Percentiles rank a stretch among this genome's conserved stretches.
phyloP scores from a whole-genome alignment of 257 asterid species.

The Euphrasia confusa region DNA sequence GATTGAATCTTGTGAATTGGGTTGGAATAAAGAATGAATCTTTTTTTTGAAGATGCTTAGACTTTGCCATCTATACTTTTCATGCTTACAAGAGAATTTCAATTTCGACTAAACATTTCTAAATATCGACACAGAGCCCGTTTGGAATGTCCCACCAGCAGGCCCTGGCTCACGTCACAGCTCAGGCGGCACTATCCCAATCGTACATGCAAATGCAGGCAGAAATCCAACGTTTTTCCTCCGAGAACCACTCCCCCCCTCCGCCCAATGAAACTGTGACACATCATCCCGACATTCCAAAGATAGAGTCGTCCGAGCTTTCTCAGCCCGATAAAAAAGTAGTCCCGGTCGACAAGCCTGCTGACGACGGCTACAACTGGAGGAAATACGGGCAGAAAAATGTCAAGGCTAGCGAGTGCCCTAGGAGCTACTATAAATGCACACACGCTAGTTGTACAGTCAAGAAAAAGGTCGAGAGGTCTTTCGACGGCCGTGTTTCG shows the following conservation, averaged over 20 bases:
- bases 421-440: constrained; percentile 89
- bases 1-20: not conserved
- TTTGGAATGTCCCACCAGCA: constrained; percentile 99
- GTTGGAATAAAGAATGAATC: not conserved
- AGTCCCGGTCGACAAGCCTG: constrained; percentile 46
- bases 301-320: constrained; percentile 39
- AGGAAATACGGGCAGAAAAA: constrained; percentile 93
- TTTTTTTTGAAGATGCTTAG: not conserved
- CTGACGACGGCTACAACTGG: constrained; percentile 93
- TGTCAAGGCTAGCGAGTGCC: constrained; percentile 85
- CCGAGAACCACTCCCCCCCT: constrained; percentile 33
- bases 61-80: not conserved
- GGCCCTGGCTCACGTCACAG: constrained; percentile 93
- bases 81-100: not conserved
- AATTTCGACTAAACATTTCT: constrained; percentile 4
- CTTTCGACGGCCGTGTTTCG: constrained; percentile 60
- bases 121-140: constrained; percentile 61
- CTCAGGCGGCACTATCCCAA: constrained; percentile 77
- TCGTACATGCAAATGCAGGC: constrained; percentile 57
- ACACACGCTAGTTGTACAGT: constrained; percentile 61
- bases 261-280: constrained; percentile 28
- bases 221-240: constrained; percentile 39
- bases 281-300: constrained; percentile 34
- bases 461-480: constrained; percentile 84
- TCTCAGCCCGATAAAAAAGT: constrained; percentile 49